These are phyloP conservation scores for Saccharum hybrid DNA, from an alignment of 202 grass and related monocot genomes.

Conservation along the genomic window DNA sequence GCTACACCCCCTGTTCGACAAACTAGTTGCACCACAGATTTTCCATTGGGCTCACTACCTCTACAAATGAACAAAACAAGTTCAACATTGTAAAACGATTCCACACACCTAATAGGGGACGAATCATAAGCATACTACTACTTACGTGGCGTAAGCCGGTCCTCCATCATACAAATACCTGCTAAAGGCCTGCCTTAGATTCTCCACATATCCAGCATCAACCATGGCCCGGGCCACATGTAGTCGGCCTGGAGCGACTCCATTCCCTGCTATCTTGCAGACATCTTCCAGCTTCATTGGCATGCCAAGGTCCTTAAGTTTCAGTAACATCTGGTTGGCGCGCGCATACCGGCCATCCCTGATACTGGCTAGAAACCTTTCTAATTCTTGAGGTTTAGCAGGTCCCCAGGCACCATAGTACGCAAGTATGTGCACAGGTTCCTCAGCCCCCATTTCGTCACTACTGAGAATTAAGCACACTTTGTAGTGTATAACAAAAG, in stretches of 20 bases:
- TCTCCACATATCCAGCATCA: constrained; percentile 76
- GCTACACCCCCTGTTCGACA: constrained; percentile 63
- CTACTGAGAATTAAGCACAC: constrained; percentile 30
- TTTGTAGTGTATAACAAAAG: background rate
- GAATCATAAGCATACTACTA: background rate
- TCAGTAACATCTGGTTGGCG: constrained; percentile 69
- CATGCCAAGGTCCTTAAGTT: constrained; percentile 63
- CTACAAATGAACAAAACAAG: constrained; percentile 48
- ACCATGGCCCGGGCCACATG: constrained; percentile 87
- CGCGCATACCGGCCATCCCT: constrained; percentile 72
- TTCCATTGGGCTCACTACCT: constrained; percentile 60
- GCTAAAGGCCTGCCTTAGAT: constrained; percentile 75
- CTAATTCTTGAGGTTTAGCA: constrained; percentile 62
- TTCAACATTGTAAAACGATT: background rate
- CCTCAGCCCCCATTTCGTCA: constrained; percentile 39
- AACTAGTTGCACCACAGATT: constrained; percentile 63
- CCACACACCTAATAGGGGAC: background rate
- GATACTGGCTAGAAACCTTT: constrained; percentile 58
- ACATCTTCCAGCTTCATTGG: constrained; percentile 71
- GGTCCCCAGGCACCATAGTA: constrained; percentile 76
- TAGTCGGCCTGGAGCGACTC: no score
- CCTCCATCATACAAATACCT: constrained; percentile 79
- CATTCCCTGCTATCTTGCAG: constrained; percentile 64
- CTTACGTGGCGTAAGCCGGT: constrained; percentile 83
- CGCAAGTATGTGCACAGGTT: constrained; percentile 83